Conservation (phyloP, 768 basidiomycete species). For the Tephrocybe sp. region DNA sequence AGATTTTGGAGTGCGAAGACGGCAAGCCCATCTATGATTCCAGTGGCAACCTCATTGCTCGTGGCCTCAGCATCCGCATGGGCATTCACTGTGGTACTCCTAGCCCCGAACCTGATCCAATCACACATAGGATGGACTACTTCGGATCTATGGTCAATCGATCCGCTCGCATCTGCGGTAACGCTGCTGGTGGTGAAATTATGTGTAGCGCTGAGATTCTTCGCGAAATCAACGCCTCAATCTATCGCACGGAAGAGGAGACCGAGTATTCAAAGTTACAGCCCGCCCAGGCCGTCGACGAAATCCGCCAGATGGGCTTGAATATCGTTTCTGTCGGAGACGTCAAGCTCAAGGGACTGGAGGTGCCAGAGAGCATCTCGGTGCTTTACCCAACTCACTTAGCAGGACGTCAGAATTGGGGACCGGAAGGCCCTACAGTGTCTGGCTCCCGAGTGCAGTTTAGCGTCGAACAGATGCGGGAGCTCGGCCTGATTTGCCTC, state of each 20-base stretch:
- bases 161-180: conserved; percentile 78
- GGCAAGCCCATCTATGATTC: conserved; percentile 77
- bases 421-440: conserved; percentile 29
- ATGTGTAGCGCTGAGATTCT: conserved; percentile 88
- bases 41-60: conserved; percentile 67
- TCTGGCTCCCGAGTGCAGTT: conserved; percentile 60
- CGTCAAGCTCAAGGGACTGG: conserved; percentile 91
- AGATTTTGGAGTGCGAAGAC: conserved; percentile 91
- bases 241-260: conserved; percentile 53
- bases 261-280: conserved; percentile 63
- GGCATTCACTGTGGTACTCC: conserved; percentile 94
- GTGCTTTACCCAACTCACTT: conserved; percentile 78
- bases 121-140: conserved; percentile 96
- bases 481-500: conserved; percentile 71
- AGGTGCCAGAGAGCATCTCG: conserved; percentile 87
- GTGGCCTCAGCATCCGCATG: conserved; percentile 95
- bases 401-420: conserved; percentile 62
- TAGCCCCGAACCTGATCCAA: conserved; percentile 86
- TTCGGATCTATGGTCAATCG: conserved; percentile 97
- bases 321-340: conserved; percentile 80
- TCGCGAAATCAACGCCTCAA: conserved; percentile 70
- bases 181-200: conserved; percentile 91
- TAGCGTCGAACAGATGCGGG: conserved; percentile 71
- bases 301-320: conserved; percentile 71
- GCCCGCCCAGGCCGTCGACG: conserved; percentile 65